Evolutionary conservation across 2,329 filamentous ascomycete genomes (phyloP), one percentile per base, ranked within the genome.

Genomic region (Boeremia exigua): DNA sequence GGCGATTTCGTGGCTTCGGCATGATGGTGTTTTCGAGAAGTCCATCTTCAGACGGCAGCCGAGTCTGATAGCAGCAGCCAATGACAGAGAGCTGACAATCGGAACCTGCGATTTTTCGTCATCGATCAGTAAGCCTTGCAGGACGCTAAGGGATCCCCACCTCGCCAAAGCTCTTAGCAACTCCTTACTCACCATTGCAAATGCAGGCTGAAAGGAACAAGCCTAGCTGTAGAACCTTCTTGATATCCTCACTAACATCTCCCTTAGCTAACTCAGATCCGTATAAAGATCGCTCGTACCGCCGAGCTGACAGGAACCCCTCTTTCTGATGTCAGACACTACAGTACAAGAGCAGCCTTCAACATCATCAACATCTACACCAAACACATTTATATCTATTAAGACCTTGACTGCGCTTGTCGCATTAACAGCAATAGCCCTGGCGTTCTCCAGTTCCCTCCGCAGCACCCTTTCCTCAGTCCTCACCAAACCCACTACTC

Each of bases 401-500:
- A 73, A 69, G 37, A 65, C 59, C 46, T 53, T 75, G 27, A 67
- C 72, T 50, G 57, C 63, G 42, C 54, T 74, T 43, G 56, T 75
- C 45, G 68, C 66, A 39, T 19, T 79, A 34, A 43, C 78, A 66
- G 77, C 78, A 62, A 55, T 80, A 76, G 77, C 69, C 54, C 74
- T 82, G 80, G 79, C 79, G 56, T 69, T 80, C 65, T 77, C 76
- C 51, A 72, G 63, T 39, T 69, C 77, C 4, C 59, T 80, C 36
- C 75, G 77, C 52, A 72, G 62, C 58, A 61, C 67, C 42, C 59
- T 80, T 6, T 61, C 75, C 17, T 73, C 70, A 39, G 50, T 73
- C 45, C 51, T 76, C 39, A 53, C 66, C n/a, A 75, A 70, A 53
- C 40, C 68, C 17, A 48, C 66, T 47, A 47, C 68, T 30, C 73